Conservation (phyloP, 306 rosid genomes). For the Castanea sativa region DNA sequence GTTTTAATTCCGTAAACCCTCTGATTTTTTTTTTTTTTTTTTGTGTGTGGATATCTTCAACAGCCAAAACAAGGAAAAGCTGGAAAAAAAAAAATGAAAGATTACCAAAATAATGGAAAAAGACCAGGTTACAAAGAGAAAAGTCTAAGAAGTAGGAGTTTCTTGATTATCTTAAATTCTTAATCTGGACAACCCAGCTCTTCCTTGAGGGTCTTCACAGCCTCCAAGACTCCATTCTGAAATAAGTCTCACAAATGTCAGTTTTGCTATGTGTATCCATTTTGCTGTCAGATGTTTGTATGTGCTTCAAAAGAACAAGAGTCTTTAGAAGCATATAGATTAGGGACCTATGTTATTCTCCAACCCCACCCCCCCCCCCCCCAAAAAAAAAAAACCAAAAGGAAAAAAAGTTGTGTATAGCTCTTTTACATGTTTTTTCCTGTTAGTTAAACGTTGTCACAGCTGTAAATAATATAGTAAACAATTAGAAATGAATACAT, state of each 20-base stretch:
- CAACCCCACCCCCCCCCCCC: no score
- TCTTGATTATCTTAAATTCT: conserved; percentile 20
- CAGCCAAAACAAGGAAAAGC: not conserved
- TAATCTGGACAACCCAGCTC: conserved; percentile 31
- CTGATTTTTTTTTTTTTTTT: no score
- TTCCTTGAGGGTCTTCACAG: conserved; percentile 55
- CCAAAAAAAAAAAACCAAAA: no score
- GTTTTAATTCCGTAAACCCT: no score
- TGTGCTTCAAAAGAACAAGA: not conserved
- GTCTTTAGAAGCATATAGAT: not conserved
- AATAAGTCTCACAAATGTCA: conserved; percentile 15
- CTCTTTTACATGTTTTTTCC: no score
- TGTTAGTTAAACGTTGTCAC: no score
- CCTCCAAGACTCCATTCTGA: conserved; percentile 77
- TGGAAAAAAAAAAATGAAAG: not conserved
- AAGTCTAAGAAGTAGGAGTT: not conserved
- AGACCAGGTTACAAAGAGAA: not conserved
- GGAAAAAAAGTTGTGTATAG: not conserved
- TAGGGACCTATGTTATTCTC: not conserved
- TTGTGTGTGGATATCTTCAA: no score
- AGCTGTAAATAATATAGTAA: no score
- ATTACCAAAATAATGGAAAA: not conserved
- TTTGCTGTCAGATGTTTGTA: not conserved
- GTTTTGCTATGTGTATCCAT: not conserved
- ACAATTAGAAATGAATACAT: no score